phyloP scores from a whole-genome alignment of 164 flowering plant genomes.

The Cinnamomum micranthum region DNA sequence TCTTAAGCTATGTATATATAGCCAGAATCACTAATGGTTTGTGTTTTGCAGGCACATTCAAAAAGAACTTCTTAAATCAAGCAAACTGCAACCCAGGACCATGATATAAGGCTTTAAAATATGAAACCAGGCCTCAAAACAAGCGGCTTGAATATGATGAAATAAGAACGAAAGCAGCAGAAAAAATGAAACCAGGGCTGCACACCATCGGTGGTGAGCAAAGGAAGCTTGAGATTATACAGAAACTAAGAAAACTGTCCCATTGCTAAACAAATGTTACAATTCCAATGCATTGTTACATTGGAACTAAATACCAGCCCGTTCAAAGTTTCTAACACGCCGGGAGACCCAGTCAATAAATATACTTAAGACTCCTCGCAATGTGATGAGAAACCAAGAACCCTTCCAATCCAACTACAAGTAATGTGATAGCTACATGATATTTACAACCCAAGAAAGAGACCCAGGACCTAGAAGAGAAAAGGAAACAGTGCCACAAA shows the following conservation, averaged over 20 bases:
- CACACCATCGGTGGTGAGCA: background rate
- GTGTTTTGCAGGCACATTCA: too few relatives aligned
- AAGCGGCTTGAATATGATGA: too few relatives aligned
- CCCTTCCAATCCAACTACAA: background rate
- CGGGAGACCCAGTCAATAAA: background rate
- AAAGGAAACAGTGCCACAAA: background rate
- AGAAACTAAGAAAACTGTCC: background rate
- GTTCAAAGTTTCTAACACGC: background rate
- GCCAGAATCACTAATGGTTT: too few relatives aligned
- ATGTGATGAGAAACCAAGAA: background rate
- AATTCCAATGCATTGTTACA: background rate
- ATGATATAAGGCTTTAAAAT: too few relatives aligned
- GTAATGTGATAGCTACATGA: background rate
- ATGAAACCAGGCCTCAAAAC: too few relatives aligned
- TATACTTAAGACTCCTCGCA: background rate
- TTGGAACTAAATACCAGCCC: background rate
- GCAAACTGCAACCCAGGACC: too few relatives aligned
- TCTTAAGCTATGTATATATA: too few relatives aligned
- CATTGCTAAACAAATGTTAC: background rate
- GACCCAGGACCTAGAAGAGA: background rate
- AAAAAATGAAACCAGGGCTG: too few relatives aligned
- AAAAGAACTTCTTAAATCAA: too few relatives aligned
- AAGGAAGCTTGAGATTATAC: background rate
- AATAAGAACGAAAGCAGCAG: too few relatives aligned
- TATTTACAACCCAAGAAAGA: constrained; percentile 4